A percentile compares a stretch with the other conserved stretches of the same genome.
Conservation (phyloP, 2,329 filamentous ascomycete genomes). For the Pestalotiopsis sp. region DNA sequence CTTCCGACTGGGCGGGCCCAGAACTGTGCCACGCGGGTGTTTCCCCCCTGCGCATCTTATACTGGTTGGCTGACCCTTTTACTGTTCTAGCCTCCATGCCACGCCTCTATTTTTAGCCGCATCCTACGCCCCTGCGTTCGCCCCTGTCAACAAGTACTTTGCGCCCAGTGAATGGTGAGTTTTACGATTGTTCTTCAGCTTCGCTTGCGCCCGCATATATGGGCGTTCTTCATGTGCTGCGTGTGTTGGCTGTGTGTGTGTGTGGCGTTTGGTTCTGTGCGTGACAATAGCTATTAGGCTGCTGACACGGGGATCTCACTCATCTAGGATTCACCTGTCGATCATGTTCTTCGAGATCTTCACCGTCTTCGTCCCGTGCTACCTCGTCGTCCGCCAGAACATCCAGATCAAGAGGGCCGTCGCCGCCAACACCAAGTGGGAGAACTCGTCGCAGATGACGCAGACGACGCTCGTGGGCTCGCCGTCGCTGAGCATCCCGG, state of each 20-base stretch:
- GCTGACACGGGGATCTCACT: background rate
- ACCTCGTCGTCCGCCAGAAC: conserved; percentile 28
- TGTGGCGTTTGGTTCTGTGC: background rate
- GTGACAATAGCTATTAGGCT: background rate
- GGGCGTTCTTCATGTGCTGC: background rate
- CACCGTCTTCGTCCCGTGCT: conserved; percentile 53
- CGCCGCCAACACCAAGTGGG: conserved; percentile 32
- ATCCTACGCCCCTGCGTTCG: conserved; percentile 41
- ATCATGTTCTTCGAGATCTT: conserved; percentile 58
- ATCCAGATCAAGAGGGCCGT: conserved; percentile 24
- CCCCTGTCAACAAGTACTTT: conserved; percentile 48
- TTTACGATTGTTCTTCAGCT: background rate
- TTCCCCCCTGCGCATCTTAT: background rate
- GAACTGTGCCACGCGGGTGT: background rate
- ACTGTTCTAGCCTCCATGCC: conserved; percentile 47
- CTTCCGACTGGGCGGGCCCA: background rate
- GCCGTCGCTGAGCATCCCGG: conserved; percentile 17
- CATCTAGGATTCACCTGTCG: conserved; percentile 46
- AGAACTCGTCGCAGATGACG: conserved; percentile 25
- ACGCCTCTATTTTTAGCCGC: conserved; percentile 61
- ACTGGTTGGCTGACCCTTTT: background rate
- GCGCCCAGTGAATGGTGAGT: conserved; percentile 54
- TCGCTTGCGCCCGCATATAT: background rate
- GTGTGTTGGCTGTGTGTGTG: background rate
- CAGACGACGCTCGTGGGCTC: background rate